phyloP scores from a whole-genome alignment of 805 yeast genomes.

The Pichia paraexigua region DNA sequence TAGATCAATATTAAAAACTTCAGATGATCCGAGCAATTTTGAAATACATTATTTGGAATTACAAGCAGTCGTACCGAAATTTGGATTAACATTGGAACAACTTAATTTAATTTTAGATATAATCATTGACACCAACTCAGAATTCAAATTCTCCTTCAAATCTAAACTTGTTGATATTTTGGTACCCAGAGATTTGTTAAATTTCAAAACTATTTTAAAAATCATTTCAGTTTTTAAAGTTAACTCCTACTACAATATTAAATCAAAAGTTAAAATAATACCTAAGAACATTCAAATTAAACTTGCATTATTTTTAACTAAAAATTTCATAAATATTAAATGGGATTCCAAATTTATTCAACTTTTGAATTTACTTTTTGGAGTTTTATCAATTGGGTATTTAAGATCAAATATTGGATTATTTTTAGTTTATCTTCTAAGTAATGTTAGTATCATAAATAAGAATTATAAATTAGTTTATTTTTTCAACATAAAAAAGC shows the following conservation, averaged over 20 bases:
- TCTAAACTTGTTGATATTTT: slow-evolving; percentile 14
- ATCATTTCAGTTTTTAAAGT: slow-evolving; percentile 18
- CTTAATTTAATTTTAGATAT: slow-evolving; percentile 16
- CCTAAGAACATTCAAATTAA: slow-evolving; percentile 15
- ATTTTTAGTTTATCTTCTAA: slow-evolving; percentile 17
- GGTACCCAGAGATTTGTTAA: slow-evolving; percentile 17
- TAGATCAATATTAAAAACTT: neutral
- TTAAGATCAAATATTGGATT: slow-evolving; percentile 15
- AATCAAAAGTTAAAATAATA: slow-evolving; percentile 1
- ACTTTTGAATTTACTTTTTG: slow-evolving; percentile 19
- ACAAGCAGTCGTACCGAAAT: slow-evolving; percentile 17
- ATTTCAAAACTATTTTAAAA: slow-evolving; percentile 16
- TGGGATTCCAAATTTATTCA: slow-evolving; percentile 14
- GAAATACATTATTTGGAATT: slow-evolving; percentile 8
- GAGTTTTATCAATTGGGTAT: slow-evolving; percentile 24
- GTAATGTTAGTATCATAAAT: slow-evolving; percentile 12
- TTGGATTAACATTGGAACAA: slow-evolving; percentile 18
- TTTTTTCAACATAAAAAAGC: slow-evolving; percentile 14
- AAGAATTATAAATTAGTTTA: slow-evolving; percentile 12
- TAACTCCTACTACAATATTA: slow-evolving; percentile 18
- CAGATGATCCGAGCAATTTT: neutral
- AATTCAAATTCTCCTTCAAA: slow-evolving; percentile 11
- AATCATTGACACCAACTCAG: slow-evolving; percentile 10
- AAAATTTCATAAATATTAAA: slow-evolving; percentile 18
- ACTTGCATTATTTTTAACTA: slow-evolving; percentile 15